Evolutionary conservation across 306 rosid species (phyloP), one percentile per base, ranked within the genome.

Genomic region (Sechiopsis laciniata): DNA sequence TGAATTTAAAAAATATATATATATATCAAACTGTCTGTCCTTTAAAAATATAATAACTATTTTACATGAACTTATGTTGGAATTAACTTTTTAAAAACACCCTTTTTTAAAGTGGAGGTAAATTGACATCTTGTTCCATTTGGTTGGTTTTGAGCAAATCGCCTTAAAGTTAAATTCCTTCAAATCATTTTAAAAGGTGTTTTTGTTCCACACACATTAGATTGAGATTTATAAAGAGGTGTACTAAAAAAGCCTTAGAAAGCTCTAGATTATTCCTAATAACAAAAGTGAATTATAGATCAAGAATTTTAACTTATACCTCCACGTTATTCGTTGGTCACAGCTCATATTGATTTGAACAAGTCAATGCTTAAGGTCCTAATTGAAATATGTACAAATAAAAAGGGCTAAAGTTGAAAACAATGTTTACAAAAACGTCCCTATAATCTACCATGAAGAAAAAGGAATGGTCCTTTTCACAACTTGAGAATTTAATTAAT

Each of bases 331-430:
- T 16, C 20, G 1, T 16, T 53, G 10, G 20, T 53, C 3, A 53
- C 15, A 51, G 13, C 17, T 51, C 55, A 51, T 51, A 51, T 51
- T 10, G 35, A 57, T 22, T 10, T 11, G 63, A 57, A 9, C 3
- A 21, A 57, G 32, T 57, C 15, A 57, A 21, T 13, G 16, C 16
- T 4, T 1, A 12, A 14, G 64, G 9, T 24, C 8, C 2, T 22
- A 11, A 11, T 58, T 22, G 64, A 21, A 58, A 58, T 22, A 22
- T 22, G 64, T 58, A 22, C 0, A 5, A 22, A 58, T 2, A 29
- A 58, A 58, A 58, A 58, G 35, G 64, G 64, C 14, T 58, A 58
- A 58, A 58, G n/a, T 58, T 58, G 64, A 58, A 58, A 58, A 22
- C 64, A 58, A 22, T 58, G 64, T 22, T 8, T 0, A 21, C 29